Conservation (phyloP, 495 filamentous ascomycete species). For the Tetracladium marchalianum region DNA sequence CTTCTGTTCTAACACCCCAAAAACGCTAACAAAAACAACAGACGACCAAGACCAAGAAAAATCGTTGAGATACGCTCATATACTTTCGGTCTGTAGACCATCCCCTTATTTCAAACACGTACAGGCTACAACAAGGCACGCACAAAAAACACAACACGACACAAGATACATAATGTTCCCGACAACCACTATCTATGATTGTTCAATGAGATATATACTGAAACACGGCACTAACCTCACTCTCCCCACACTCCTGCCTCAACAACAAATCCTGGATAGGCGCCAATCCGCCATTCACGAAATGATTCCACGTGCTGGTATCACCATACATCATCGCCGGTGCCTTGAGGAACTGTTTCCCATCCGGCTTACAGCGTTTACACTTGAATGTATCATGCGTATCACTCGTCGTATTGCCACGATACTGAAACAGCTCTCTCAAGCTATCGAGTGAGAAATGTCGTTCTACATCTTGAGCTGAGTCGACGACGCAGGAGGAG, state of each 20-base stretch:
- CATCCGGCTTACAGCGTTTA: slow-evolving; percentile 84
- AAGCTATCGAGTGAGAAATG: slow-evolving; percentile 89
- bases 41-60: no score
- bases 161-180: no score
- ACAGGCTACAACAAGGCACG: no score
- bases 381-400: slow-evolving; percentile 99
- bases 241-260: slow-evolving; percentile 71
- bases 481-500: slow-evolving; percentile 95
- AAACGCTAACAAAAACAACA: no score
- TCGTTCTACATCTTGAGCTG: slow-evolving; percentile 90
- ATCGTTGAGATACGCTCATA: no score
- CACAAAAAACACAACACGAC: no score
- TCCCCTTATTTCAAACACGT: no score
- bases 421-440: slow-evolving; percentile 88
- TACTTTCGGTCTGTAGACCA: no score
- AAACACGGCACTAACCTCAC: slow-evolving; percentile 85
- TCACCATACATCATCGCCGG: slow-evolving; percentile 94
- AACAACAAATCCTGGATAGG: slow-evolving; percentile 87
- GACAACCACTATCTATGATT: background rate
- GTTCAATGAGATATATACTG: slow-evolving; percentile 91
- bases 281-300: slow-evolving; percentile 67
- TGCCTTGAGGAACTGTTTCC: slow-evolving; percentile 77
- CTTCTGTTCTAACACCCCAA: no score
- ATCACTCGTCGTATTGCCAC: slow-evolving; percentile 72
- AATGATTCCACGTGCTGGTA: slow-evolving; percentile 98